Base-by-base conservation (phyloP, 2,329 filamentous ascomycete genomes). In the Fusarium praegraminearum region DNA sequence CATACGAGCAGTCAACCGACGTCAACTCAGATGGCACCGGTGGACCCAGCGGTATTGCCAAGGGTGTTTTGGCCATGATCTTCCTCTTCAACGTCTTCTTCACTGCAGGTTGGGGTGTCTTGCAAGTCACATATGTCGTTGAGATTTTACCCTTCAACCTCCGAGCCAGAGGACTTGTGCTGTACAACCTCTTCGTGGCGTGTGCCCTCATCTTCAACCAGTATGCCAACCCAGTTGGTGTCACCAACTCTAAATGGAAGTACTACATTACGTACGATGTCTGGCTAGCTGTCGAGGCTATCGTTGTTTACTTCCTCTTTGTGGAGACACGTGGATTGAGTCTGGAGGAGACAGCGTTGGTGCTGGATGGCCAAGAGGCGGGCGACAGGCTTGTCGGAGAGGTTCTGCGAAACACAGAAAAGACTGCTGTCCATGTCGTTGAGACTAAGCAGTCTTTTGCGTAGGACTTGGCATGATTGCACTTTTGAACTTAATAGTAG, bases 281-380 rank as follows among this genome's bases (percentile, higher is more conserved):
- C 2, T 63, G 49, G 49, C 6, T 63, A 24, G 60, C 50, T 18
- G 60, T 57, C 2, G 58, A 63, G 10, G 57, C 47, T 12, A 1
- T 63, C 20, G 60, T 63, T 5, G 60, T 63, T 8, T 63, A 63
- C 32, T 63, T 63, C 3, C 4, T 63, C 8, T 63, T 63, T 47
- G 58, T 63, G 8, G 60, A 63, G 49, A 63, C 60, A 0, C 30
- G 30, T 1, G 60, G 60, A 5, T 24, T 63, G 11, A 63, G 49
- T 11, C 32, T 63, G 9, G 60, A 63, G 32, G 58, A 63, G 43
- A 63, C 58, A 2, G 60, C 60, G 1, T 20, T 63, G 18, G 58
- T 63, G 1, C 43, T 63, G 3, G 60, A 63, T 90, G 69, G 90
- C 11, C 26, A 50, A 3, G 60, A 63, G 47, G 41, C 55, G 13